Conservation (phyloP, 169 alveolate genomes). For the Nephromyces sp. region DNA sequence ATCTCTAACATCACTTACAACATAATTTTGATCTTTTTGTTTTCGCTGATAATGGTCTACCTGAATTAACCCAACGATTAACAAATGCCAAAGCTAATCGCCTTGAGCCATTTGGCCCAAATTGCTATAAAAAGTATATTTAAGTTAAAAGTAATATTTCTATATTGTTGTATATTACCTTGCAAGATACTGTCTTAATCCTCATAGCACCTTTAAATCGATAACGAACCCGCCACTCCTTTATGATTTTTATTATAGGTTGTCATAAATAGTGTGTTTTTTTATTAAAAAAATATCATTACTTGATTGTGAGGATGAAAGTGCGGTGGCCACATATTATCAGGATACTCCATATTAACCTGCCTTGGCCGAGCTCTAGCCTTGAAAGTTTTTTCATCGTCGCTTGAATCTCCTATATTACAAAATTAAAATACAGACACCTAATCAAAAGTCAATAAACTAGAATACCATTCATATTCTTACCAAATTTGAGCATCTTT, state of each 20-base stretch:
- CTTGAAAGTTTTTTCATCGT: neutral
- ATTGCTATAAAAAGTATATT: constrained; percentile 9
- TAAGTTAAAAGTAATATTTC: neutral
- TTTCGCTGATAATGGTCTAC: constrained; percentile 40
- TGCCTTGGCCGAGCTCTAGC: neutral
- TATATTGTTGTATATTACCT: neutral
- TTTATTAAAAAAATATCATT: neutral
- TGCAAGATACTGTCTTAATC: constrained; percentile 46
- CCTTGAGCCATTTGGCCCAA: constrained; percentile 41
- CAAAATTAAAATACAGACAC: neutral
- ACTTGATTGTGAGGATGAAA: constrained; percentile 55
- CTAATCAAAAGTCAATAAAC: neutral
- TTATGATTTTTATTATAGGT: neutral
- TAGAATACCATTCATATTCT: no score
- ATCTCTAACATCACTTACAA: neutral
- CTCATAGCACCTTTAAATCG: constrained; percentile 54
- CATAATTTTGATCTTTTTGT: constrained; percentile 39
- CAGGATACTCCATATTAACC: constrained; percentile 41
- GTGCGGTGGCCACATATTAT: constrained; percentile 56
- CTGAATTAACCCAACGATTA: constrained; percentile 44
- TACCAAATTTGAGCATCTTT: neutral
- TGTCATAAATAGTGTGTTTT: neutral
- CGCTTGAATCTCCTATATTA: neutral
- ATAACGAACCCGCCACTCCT: constrained; percentile 51
- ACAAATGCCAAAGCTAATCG: constrained; percentile 42